A percentile compares a stretch with the other conserved stretches of the same genome.
Evolutionary conservation across 345 rosid species (phyloP).

Genomic region (Acer yangbiense): DNA sequence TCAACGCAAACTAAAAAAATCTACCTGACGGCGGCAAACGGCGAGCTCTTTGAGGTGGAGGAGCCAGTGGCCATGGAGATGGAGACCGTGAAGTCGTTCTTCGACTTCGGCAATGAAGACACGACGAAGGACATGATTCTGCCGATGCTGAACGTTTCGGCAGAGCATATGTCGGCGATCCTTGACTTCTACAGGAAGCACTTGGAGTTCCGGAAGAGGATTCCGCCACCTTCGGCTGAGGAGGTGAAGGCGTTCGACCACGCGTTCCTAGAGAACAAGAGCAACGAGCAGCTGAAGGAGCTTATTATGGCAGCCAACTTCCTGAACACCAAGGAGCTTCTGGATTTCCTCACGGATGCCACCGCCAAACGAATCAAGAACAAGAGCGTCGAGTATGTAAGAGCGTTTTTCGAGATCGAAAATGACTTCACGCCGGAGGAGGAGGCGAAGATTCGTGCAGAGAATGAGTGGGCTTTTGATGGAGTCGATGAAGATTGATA

Average conservation of each 20-base stretch:
- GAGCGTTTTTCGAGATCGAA: constrained; percentile 42
- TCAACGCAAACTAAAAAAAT: constrained; percentile 8
- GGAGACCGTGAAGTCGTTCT: constrained; percentile 28
- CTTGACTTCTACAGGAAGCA: constrained; percentile 33
- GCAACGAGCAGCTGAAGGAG: constrained; percentile 29
- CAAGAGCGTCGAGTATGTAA: constrained; percentile 43
- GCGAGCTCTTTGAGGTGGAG: constrained; percentile 26
- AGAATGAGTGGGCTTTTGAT: constrained; percentile 39
- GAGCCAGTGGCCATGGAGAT: constrained; percentile 34
- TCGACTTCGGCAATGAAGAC: constrained; percentile 22
- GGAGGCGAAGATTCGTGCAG: constrained; percentile 25
- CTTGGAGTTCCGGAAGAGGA: constrained; percentile 13
- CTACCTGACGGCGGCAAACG: constrained; percentile 28
- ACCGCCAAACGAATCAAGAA: constrained; percentile 39
- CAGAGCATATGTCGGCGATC: constrained; percentile 18
- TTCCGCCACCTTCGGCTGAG: neutral
- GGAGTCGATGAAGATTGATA: constrained; percentile 24
- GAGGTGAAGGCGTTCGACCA: constrained; percentile 16
- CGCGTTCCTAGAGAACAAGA: constrained; percentile 12
- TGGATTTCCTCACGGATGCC: constrained; percentile 30
- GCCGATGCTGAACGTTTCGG: constrained; percentile 35
- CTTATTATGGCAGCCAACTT: constrained; percentile 39
- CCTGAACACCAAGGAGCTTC: constrained; percentile 32
- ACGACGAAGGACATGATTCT: neutral
- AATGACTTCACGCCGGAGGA: constrained; percentile 43